Evolutionary conservation across 805 yeast species (phyloP), one percentile per base, ranked within the genome.

Genomic region (Aciculoconidium aculeatum): DNA sequence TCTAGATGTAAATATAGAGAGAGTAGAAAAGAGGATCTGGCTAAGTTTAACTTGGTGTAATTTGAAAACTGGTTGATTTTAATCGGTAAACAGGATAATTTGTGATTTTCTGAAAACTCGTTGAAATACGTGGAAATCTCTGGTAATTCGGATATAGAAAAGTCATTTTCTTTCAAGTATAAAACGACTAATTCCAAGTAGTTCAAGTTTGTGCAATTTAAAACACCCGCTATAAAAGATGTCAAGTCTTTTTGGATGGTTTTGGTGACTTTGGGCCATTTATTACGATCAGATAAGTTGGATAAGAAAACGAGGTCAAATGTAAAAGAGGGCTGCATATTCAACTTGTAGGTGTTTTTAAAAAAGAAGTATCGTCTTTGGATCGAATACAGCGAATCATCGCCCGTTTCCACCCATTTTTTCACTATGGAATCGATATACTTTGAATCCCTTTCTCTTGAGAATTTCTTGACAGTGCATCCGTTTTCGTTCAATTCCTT

Each of bases 401-500:
- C 28, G 23, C 34, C 40, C 2, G 27, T 21, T 5, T 40, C 32
- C 7, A 29, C 22, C 21, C 32, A 28, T 17, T 34, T 28, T 12
- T 41, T 40, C 4, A 48, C 34, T n/a, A 39, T 30, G 17, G 31
- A 34, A 12, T 55, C 58, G n/a, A 57, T 39, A 17, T 45, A 22
- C 6, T 31, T 31, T 17, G 31, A 33, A 30, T 45, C 50, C 14
- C 43, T 26, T 11, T 39, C 45, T 31, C 47, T 15, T 10, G 40
- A 21, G 33, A 30, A 54, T 20, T 27, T 24, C 20, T 39, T 41
- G 2, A 27, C 28, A 15, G 41, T 49, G 13, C 25, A 30, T 12
- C 62, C 63, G 31, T 56, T 56, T 25, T 52, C 57, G 39, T 57
- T 59, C 24, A 59, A 36, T 28, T 58, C 65, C 4, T 21, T 28